Percentiles rank a stretch among this genome's conserved stretches.
phyloP scores from a whole-genome alignment of 306 rosid genomes.

The Sindora glabra region DNA sequence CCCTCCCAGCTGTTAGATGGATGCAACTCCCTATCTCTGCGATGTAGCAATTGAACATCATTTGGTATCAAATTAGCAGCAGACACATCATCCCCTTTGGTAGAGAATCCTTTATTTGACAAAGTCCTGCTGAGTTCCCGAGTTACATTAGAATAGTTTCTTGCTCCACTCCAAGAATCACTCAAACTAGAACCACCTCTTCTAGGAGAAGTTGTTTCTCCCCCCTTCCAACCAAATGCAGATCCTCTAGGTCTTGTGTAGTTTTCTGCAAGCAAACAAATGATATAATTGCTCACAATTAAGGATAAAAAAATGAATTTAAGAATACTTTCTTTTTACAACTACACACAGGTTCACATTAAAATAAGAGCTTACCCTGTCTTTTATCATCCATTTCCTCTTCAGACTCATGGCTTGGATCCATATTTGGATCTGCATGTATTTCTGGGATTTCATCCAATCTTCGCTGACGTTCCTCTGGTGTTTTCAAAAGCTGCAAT shows the following conservation, averaged over 20 bases:
- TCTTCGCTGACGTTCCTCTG: slow-evolving; percentile 97
- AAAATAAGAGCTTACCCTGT: slow-evolving; percentile 40
- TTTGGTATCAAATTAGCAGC: slow-evolving; percentile 44
- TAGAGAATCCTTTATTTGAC: slow-evolving; percentile 62
- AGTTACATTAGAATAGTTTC: slow-evolving; percentile 47
- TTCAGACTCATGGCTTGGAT: slow-evolving; percentile 91
- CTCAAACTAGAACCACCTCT: slow-evolving; percentile 46
- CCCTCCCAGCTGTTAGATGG: slow-evolving; percentile 60
- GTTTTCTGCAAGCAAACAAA: slow-evolving; percentile 54
- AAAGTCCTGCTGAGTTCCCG: slow-evolving; percentile 59
- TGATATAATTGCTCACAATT: not conserved
- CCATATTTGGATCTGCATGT: slow-evolving; percentile 92
- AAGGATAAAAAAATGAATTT: not conserved
- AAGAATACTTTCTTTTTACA: not conserved
- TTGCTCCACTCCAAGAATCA: slow-evolving; percentile 74
- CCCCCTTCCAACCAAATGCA: slow-evolving; percentile 68
- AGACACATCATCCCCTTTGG: slow-evolving; percentile 50
- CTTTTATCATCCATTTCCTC: slow-evolving; percentile 66
- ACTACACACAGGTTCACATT: slow-evolving; percentile 11
- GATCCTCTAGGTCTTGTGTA: slow-evolving; percentile 60
- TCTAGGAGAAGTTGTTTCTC: slow-evolving; percentile 75
- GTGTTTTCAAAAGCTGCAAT: slow-evolving; percentile 86
- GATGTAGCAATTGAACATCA: slow-evolving; percentile 50
- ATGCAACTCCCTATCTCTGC: slow-evolving; percentile 71
- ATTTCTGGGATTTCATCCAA: slow-evolving; percentile 84